Base-by-base conservation (phyloP, 768 basidiomycete species). In the Amanita molliuscula region DNA sequence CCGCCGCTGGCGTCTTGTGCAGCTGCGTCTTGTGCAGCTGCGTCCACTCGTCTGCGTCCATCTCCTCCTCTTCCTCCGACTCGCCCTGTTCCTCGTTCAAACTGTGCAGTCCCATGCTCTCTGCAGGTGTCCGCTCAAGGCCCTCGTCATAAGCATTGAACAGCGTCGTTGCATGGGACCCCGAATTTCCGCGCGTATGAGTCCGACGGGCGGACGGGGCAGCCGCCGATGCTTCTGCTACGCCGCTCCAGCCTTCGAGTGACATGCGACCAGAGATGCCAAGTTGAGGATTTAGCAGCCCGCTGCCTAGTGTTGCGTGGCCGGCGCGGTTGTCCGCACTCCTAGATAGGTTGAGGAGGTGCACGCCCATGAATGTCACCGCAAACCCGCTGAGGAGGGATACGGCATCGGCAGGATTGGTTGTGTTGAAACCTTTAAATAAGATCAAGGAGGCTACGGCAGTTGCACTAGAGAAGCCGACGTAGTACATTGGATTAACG, bases 401-500 rank as follows among this genome's bases (percentile, higher is more conserved):
- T 26, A 94, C 59, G 28, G 89, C 91, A 62, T 91, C 88, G 20
- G 78, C 76, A 10, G 78, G 82, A 52, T 80, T 82, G 23, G 82
- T 79, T 4, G 91, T 97, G 68, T 97, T 92, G 73, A 98, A 87
- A 0, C 96, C 96, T 72, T 93, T 88, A 77, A 98, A 97, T 54
- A 99, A 78, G 58, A 99, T 95, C 53, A 96, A 77, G 53, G 92
- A 96, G 0, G 96, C 92, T 37, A 96, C 73, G 61, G 95, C 86
- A 42, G 94, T 97, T 4, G 86, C 84, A 2, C 88, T 88, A 15
- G 91, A 90, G 71, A 99, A 99, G 64, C 89, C 85, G 65, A 97
- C 95, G 61, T 93, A 97, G 68, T 98, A 98, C 73, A 96, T 86
- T 0, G 94, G 95, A 64, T 98, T 98, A 46, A 98, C 94, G 44